These are phyloP conservation scores for Corylus heterophylla DNA, from an alignment of 306 rosid genomes.

Conservation along the genomic window DNA sequence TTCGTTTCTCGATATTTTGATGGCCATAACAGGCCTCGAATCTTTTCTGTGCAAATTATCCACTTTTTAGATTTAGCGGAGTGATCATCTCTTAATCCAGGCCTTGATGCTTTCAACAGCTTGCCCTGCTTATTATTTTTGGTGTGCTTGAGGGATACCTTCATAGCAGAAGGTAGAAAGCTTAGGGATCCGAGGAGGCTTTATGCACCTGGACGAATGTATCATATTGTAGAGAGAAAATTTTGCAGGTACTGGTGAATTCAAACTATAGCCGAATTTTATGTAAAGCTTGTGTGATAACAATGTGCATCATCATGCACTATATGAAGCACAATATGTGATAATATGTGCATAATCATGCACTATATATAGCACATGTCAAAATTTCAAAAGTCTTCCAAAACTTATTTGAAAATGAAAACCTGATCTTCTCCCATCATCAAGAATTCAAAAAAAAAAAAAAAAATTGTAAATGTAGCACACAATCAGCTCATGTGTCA, in stretches of 20 bases:
- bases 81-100: conserved; percentile 64
- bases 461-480: neutral
- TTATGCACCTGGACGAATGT: conserved; percentile 92
- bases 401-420: neutral
- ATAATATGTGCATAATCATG: neutral
- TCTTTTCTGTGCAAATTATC: neutral
- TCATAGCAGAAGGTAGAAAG: conserved; percentile 83
- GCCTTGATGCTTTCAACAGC: conserved; percentile 76
- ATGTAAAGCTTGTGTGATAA: no score
- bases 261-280: neutral
- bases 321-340: no score
- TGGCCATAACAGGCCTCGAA: neutral
- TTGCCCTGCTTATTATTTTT: conserved; percentile 90
- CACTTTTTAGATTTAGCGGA: conserved; percentile 25
- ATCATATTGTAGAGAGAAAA: conserved; percentile 87
- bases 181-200: conserved; percentile 90
- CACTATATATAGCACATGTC: neutral
- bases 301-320: no score
- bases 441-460: neutral
- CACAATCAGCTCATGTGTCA: no score
- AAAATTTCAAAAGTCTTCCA: neutral
- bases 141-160: conserved; percentile 95
- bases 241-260: conserved; percentile 72
- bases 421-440: neutral
- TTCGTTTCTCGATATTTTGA: conserved; percentile 20